Evolutionary conservation across 2,329 filamentous ascomycete genomes (phyloP).

Genomic region (Rutstroemia sp.): DNA sequence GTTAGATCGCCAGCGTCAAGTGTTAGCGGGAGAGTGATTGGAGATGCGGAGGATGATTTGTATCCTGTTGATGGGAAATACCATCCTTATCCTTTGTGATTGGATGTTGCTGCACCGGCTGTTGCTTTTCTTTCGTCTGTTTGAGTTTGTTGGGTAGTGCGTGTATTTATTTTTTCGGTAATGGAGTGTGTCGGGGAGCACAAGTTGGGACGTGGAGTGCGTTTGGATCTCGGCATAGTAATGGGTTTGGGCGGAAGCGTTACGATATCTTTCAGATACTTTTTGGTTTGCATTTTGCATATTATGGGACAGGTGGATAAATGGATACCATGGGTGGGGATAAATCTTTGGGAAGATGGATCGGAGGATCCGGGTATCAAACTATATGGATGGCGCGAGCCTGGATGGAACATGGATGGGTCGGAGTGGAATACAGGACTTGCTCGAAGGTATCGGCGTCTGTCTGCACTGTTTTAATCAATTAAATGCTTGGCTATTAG

Average conservation of each 20-base stretch:
- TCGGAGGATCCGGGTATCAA: not conserved
- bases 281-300: not conserved
- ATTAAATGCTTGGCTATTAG: no score
- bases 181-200: no score
- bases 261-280: not conserved
- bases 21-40: slow-evolving; percentile 1
- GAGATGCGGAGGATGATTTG: not conserved
- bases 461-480: no score
- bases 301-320: not conserved
- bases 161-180: no score
- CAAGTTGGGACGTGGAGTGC: no score
- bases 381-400: slow-evolving; percentile 4
- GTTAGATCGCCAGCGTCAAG: not conserved
- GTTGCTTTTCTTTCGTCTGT: not conserved
- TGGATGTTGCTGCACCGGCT: not conserved
- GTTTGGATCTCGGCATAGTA: no score
- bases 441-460: no score
- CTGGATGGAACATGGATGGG: not conserved
- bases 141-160: not conserved
- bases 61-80: slow-evolving; percentile 24
- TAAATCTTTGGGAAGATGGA: not conserved
- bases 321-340: not conserved
- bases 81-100: slow-evolving; percentile 15
- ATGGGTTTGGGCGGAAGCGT: not conserved
- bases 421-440: no score